Evolutionary conservation across 192 early-diverging fungal species (phyloP), one percentile per base, ranked within the genome.

Genomic region (Phycomyces blakesleeanus): DNA sequence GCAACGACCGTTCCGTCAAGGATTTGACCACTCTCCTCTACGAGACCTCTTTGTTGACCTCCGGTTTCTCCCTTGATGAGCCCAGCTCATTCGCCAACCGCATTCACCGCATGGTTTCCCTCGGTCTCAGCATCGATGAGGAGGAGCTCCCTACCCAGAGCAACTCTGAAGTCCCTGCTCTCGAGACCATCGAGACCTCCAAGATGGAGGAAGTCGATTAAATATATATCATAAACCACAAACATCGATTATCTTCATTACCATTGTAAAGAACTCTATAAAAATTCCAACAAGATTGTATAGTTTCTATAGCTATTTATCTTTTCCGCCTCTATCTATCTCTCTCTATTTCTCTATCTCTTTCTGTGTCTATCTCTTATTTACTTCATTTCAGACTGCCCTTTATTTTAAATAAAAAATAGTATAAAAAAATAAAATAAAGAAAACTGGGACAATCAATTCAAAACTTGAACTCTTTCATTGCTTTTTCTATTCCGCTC

Each of bases 101-200:
- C 81, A 98, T 99, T 80, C 92, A 95, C 91, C 88, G 94, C 78
- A 98, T 99, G 96, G 90, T 99, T 80, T 94, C 94, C 85, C 91
- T 98, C 47, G 96, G 96, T 76, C 91, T 99, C 55, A 85, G 85
- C 79, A 91, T 99, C 63, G 94, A 97, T 78, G 94, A 94, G 44
- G 81, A 83, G 65, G 77, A 79, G 57, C 27, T 51, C 15, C 16
- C 42, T 11, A 47, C 44, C 18, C 15, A 47, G 18, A 83, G 78
- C 20, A 42, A 50, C 21, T 61, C 67, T 52, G 83, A 80, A 12
- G 77, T 64, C 25, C 57, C 75, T 51, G 55, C 57, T 34, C 62
- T 59, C 37, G 80, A 81, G 47, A 77, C 73, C 63, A 76, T 77
- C 61, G 78, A 76, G 53, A 78, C 78, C 58, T 84, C 82, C 56